Conservation (phyloP, 768 basidiomycete genomes). For the Chalciporus sphaerocephalus region DNA sequence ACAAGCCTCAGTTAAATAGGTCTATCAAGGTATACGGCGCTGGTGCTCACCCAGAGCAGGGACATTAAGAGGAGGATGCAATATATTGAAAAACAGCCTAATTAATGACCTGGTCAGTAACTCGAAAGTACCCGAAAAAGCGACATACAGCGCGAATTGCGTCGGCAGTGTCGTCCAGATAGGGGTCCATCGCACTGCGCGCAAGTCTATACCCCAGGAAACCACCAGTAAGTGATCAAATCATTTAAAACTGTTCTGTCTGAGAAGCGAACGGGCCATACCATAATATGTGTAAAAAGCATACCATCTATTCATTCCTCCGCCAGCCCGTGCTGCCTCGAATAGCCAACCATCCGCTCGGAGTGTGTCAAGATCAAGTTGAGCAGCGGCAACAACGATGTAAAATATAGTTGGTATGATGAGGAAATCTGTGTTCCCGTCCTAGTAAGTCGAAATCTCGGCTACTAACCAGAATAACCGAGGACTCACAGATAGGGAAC, state of each 20-base stretch:
- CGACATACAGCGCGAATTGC: conserved; percentile 80
- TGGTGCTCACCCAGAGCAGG: conserved; percentile 68
- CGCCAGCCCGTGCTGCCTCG: conserved; percentile 43
- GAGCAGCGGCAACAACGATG: conserved; percentile 59
- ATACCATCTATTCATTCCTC: conserved; percentile 57
- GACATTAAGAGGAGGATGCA: conserved; percentile 85
- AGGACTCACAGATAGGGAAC: conserved; percentile 75
- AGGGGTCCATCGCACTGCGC: conserved; percentile 54
- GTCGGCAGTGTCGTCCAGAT: conserved; percentile 87
- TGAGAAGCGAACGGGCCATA: conserved; percentile 31
- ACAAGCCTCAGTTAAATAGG: background rate
- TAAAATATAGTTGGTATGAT: conserved; percentile 84
- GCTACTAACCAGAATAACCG: background rate
- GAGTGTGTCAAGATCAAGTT: conserved; percentile 55
- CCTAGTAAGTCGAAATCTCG: background rate
- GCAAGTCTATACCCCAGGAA: conserved; percentile 46
- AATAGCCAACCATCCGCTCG: conserved; percentile 82
- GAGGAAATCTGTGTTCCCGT: conserved; percentile 57
- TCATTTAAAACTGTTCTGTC: too few relatives aligned
- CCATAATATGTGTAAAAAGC: conserved; percentile 79
- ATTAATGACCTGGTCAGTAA: background rate
- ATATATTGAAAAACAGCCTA: conserved; percentile 78
- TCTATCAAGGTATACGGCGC: background rate
- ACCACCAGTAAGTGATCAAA: background rate
- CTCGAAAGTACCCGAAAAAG: conserved; percentile 27